Evolutionary conservation across 306 rosid genomes (phyloP).

Genomic region (Hippophae rhamnoides): DNA sequence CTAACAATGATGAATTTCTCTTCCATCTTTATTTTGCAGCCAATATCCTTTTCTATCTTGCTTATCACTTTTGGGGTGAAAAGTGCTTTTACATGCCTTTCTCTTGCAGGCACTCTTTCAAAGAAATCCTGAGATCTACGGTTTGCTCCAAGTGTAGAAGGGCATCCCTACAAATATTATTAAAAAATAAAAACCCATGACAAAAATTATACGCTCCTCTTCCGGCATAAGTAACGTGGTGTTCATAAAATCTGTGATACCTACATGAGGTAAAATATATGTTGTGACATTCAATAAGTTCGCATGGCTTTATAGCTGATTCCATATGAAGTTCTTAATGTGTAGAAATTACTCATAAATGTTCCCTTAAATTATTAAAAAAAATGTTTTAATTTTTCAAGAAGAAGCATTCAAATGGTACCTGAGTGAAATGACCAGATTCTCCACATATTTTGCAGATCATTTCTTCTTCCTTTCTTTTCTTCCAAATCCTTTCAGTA

Average conservation of each 20-base stretch:
- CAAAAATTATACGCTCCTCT: constrained; percentile 2
- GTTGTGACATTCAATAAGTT: neutral
- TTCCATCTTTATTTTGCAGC: constrained; percentile 91
- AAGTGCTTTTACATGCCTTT: constrained; percentile 59
- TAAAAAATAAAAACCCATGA: constrained; percentile 22
- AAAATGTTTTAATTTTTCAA: neutral
- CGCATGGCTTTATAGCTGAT: neutral
- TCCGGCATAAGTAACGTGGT: neutral
- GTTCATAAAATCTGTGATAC: neutral
- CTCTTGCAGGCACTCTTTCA: constrained; percentile 95
- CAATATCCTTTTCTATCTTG: constrained; percentile 80
- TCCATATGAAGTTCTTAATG: too few species aligned
- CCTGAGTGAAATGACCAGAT: constrained; percentile 98
- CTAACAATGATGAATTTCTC: constrained; percentile 86
- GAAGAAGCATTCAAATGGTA: constrained; percentile 16
- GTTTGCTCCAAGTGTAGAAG: constrained; percentile 92
- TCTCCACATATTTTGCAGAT: constrained; percentile 94
- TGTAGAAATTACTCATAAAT: too few species aligned
- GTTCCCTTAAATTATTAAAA: too few species aligned
- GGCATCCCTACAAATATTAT: constrained; percentile 66
- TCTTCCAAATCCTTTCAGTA: constrained; percentile 97
- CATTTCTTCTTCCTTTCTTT: constrained; percentile 96
- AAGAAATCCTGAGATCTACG: constrained; percentile 93
- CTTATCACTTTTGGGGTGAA: constrained; percentile 65
- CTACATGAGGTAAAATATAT: neutral